Base-by-base conservation (phyloP, 2,329 filamentous ascomycete genomes). In the Apiospora phragmitis region DNA sequence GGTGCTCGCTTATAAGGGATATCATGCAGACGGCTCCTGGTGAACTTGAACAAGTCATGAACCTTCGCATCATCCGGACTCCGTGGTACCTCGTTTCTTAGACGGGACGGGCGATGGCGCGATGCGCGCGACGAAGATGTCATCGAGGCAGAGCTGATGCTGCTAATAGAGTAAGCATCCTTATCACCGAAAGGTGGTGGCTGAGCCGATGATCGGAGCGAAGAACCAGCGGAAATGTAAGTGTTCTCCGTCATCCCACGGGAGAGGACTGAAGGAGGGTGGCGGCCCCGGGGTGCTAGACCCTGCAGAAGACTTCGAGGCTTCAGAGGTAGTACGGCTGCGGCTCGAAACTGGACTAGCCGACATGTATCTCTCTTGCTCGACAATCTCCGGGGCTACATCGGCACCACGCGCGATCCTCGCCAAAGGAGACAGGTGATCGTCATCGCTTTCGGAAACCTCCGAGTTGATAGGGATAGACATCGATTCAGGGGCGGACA, bases 11-110 rank as follows among this genome's bases (percentile, higher is more conserved):
- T 91, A 79, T 97, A 97, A 0, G 93, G 91, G 4, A 98, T 89
- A 73, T 97, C 94, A 72, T 89, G 92, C 8, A 98, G 85, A 21
- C 95, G 90, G 59, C 92, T 91, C 69, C 93, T 91, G 3, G 92
- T 95, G 77, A 91, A 95, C 42, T 94, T 94, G 83, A 98, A 98
- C 0, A 98, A 84, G 74, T 98, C 95, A 70, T 92, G 83, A 4
- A 92, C 85, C 72, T 89, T 90, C 73, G 88, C 87, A 12, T 95
- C 93, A 41, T 94, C 89, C 0, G 94, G 93, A 75, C 93, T 97
- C 43, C 90, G 88, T 1, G 94, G 85, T 1, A 97, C 87, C 78
- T 98, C 94, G 75, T 97, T 91, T 38, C 94, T 90, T 66, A 98
- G 83, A 29, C 91, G 88, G 21, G 95, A 97, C 0, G 90, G 88